Evolutionary conservation across 2,329 filamentous ascomycete genomes (phyloP).

Genomic region (Lachnellula arida): DNA sequence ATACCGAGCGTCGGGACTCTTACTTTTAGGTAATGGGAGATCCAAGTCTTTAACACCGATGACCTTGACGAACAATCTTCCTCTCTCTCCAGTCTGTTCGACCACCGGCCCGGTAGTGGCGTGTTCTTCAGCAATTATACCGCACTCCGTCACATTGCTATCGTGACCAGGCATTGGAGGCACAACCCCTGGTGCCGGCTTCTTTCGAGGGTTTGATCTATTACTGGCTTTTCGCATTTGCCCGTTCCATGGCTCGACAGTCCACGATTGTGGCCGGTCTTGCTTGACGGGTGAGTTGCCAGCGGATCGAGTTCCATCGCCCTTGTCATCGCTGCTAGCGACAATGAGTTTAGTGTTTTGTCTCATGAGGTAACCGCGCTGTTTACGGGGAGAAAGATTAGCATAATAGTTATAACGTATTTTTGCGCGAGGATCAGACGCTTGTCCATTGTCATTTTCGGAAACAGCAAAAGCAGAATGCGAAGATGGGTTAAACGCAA

Average conservation of each 20-base stretch:
- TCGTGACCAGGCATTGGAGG: constrained; percentile 85
- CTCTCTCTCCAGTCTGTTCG: constrained; percentile 80
- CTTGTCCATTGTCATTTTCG: constrained; percentile 39
- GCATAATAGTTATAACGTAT: constrained; percentile 39
- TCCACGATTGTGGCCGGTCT: constrained; percentile 84
- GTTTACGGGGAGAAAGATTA: constrained; percentile 60
- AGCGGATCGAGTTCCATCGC: constrained; percentile 54
- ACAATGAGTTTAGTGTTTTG: constrained; percentile 97
- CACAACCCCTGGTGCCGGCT: constrained; percentile 48
- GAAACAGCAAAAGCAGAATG: constrained; percentile 20
- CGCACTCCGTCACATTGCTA: constrained; percentile 63
- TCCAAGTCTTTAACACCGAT: constrained; percentile 95
- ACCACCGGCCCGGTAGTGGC: constrained; percentile 47
- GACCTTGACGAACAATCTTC: constrained; percentile 96
- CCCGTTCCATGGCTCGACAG: constrained; percentile 94
- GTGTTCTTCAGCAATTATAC: constrained; percentile 56
- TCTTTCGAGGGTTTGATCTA: constrained; percentile 42
- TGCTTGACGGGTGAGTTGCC: constrained; percentile 70
- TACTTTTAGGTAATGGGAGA: constrained; percentile 84
- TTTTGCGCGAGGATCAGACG: constrained; percentile 31
- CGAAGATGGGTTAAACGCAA: constrained; percentile 48
- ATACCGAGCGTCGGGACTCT: constrained; percentile 33
- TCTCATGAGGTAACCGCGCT: constrained; percentile 98
- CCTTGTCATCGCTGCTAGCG: constrained; percentile 70
- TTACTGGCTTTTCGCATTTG: constrained; percentile 62